Evolutionary conservation across 2,329 filamentous ascomycete species (phyloP).

Genomic region (Phyllosticta citribraziliensis): DNA sequence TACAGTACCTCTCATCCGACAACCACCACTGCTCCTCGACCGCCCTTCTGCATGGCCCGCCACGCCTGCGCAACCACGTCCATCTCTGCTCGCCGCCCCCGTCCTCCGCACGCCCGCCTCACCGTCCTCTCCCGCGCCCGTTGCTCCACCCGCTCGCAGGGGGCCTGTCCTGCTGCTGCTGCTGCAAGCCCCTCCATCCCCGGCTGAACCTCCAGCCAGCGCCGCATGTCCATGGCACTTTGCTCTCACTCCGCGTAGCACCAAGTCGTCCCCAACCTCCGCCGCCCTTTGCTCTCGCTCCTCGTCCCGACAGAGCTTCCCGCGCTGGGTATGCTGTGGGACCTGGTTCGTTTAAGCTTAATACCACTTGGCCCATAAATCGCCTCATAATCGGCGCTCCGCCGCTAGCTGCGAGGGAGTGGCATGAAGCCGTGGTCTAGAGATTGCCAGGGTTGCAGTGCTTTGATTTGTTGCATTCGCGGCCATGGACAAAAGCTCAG

Average conservation of each 20-base stretch:
- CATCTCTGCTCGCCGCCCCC: constrained; percentile 5
- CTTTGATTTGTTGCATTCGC: background rate
- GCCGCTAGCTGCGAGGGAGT: background rate
- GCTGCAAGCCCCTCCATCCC: constrained; percentile 9
- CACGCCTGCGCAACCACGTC: background rate
- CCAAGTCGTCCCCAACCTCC: background rate
- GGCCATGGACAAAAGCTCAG: constrained; percentile 25
- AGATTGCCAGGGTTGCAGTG: background rate
- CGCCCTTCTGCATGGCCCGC: background rate
- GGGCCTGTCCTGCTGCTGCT: constrained; percentile 5
- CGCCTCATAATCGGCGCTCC: constrained; percentile 1
- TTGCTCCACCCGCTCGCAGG: constrained; percentile 7
- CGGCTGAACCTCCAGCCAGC: constrained; percentile 7
- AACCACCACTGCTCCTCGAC: background rate
- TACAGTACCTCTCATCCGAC: background rate
- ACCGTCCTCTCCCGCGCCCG: background rate
- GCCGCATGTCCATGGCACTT: constrained; percentile 3
- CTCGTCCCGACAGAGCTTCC: background rate
- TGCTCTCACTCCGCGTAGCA: background rate
- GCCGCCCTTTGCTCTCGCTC: background rate
- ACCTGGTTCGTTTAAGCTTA: background rate
- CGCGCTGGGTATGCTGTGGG: constrained; percentile 8
- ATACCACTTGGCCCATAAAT: background rate
- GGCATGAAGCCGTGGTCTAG: constrained; percentile 4
- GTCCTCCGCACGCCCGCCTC: constrained; percentile 6